These are phyloP conservation scores for Apostasia shenzhenica DNA, from an alignment of 106 monocot species.

Conservation along the genomic window DNA sequence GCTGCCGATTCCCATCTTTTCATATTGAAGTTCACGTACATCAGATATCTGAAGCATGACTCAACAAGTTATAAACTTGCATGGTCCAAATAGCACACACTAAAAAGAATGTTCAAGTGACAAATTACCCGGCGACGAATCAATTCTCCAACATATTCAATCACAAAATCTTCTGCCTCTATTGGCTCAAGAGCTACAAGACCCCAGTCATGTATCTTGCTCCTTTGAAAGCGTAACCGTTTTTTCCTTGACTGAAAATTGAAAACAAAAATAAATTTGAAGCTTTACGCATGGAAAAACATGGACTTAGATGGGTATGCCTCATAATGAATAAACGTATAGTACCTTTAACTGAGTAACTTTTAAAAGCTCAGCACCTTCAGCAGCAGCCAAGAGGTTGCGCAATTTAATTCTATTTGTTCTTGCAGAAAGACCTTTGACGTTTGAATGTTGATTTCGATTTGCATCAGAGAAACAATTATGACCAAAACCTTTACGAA, in stretches of 20 bases:
- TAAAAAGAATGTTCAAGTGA: neutral
- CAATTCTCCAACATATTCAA: constrained; percentile 96
- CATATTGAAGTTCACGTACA: constrained; percentile 78
- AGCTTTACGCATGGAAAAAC: no score
- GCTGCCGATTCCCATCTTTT: constrained; percentile 97
- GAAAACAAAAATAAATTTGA: constrained; percentile 4
- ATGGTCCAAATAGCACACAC: neutral
- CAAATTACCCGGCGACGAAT: constrained; percentile 65
- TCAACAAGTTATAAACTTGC: constrained; percentile 1
- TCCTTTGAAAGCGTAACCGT: constrained; percentile 88
- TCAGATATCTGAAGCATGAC: constrained; percentile 69
- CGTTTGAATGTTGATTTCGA: constrained; percentile 26
- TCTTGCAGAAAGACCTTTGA: constrained; percentile 82
- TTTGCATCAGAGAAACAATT: constrained; percentile 13
- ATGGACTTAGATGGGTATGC: neutral
- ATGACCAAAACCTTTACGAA: constrained; percentile 4
- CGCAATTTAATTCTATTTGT: constrained; percentile 89
- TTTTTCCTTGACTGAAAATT: constrained; percentile 78
- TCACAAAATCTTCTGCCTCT: constrained; percentile 98
- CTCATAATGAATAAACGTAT: neutral
- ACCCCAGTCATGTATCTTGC: constrained; percentile 99
- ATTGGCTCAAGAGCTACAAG: constrained; percentile 93
- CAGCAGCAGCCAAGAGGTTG: constrained; percentile 83
- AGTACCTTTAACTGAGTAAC: constrained; percentile 78
- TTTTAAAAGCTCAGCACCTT: constrained; percentile 85